Percentiles rank a stretch among this genome's conserved stretches.
These are phyloP conservation scores for Ambispora gerdemannii DNA, from an alignment of 192 early-diverging fungal species.

Conservation along the genomic window DNA sequence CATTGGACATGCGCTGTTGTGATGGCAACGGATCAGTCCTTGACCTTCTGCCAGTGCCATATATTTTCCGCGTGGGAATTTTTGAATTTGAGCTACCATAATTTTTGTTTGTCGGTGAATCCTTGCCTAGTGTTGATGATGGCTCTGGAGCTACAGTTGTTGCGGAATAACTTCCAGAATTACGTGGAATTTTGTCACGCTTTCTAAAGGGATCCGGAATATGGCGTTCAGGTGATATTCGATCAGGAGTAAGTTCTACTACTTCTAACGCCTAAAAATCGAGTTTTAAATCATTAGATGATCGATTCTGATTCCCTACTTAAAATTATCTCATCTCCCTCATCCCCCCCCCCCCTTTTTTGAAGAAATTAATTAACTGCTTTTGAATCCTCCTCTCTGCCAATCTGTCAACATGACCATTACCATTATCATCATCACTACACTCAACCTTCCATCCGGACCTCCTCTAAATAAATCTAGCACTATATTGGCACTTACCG, in stretches of 20 bases:
- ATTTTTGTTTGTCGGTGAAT: neutral
- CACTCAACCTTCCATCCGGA: too few relatives aligned
- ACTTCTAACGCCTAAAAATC: neutral
- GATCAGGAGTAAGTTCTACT: neutral
- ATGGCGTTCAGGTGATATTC: neutral
- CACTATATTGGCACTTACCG: too few relatives aligned
- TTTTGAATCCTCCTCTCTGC: too few relatives aligned
- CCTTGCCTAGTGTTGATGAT: neutral
- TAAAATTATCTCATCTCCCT: neutral
- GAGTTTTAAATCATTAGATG: neutral
- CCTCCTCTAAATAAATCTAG: too few relatives aligned
- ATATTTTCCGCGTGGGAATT: too few relatives aligned
- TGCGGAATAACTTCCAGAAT: conserved; percentile 4
- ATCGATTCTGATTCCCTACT: neutral
- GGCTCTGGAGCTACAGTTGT: neutral
- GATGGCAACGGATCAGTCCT: too few relatives aligned
- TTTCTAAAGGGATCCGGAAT: conserved; percentile 26
- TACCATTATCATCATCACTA: too few relatives aligned
- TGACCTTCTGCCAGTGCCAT: too few relatives aligned
- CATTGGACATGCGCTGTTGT: too few relatives aligned
- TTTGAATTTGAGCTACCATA: too few relatives aligned
- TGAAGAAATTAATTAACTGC: neutral
- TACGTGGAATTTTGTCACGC: conserved; percentile 28
- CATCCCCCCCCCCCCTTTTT: too few relatives aligned
- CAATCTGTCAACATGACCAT: neutral